Evolutionary conservation across 1,284 basidiomycete genomes (phyloP), one percentile per base, ranked within the genome.

Genomic region (Ustilago trichophora): DNA sequence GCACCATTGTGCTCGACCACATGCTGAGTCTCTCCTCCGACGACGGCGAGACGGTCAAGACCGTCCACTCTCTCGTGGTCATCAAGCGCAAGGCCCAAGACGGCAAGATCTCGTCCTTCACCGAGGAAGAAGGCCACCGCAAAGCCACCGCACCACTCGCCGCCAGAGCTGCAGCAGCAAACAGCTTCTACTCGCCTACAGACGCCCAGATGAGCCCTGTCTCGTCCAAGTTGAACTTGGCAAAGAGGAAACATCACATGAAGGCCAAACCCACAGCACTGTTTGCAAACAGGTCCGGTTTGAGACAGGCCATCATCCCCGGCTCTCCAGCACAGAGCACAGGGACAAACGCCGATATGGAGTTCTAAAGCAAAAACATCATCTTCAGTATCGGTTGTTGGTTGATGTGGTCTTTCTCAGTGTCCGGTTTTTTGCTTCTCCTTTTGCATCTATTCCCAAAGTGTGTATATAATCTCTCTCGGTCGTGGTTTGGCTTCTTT

Each of bases 201-300:
- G 79, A 81, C 53, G 74, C 69, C 18, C 77, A 80, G 67, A 35
- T 81, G 47, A 79, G 77, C 24, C 79, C 79, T 0, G 77, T 76
- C 54, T 79, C 77, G 9, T 77, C 77, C 34, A 81, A 81, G 56
- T 71, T 81, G 36, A 80, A 80, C 53, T 50, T 80, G 25, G 67
- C 68, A 33, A 81, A 81, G 73, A 63, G 69, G 38, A 77, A 78
- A 58, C 78, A 81, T 55, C 60, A 71, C 58, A 51, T 64, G 26
- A 80, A 80, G 65, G 76, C 63, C 29, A 80, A 78, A 59, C 78
- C 78, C 6, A 78, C 75, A n/a, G 65, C 62, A 3, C 69, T 80
- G n/a, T 80, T 80, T 58, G 76, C 76, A 41, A 71, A 71, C 47
- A 45, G 50, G 35, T 71, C 68, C 6, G 62, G 57, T 9, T 57